Conservation (phyloP, 225 moss, liverwort and hornwort species). For the Pleurozium schreberi region DNA sequence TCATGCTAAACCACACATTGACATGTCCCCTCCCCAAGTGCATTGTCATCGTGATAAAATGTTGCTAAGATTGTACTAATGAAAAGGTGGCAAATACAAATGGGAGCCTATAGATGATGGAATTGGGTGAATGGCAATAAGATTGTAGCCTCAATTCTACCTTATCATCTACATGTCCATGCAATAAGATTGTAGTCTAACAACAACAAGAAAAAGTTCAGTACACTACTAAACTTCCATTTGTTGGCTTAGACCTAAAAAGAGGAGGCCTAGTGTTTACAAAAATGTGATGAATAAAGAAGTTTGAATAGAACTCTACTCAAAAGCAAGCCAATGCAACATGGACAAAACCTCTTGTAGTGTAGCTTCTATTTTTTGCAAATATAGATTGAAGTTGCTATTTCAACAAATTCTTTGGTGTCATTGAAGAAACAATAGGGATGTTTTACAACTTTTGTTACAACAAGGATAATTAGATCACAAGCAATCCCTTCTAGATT, state of each 20-base stretch:
- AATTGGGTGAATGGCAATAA: not conserved
- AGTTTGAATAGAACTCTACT: not conserved
- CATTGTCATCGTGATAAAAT: not conserved
- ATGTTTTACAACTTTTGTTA: not conserved
- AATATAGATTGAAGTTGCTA: too few species aligned
- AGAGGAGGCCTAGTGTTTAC: rapidly evolving
- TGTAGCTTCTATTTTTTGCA: not conserved
- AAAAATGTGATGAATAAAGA: not conserved
- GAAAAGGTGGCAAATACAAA: not conserved
- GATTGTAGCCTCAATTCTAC: not conserved
- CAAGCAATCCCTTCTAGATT: not conserved
- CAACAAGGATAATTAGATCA: not conserved
- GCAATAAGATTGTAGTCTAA: not conserved
- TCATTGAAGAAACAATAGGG: not conserved
- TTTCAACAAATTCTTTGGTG: not conserved
- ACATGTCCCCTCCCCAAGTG: not conserved
- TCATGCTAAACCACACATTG: not conserved
- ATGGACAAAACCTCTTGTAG: not conserved
- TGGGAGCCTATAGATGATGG: not conserved
- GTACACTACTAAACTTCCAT: rapidly evolving
- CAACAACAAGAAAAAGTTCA: not conserved
- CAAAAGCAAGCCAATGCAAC: not conserved
- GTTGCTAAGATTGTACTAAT: not conserved
- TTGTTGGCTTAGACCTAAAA: too few species aligned
- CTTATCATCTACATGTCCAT: not conserved